Conservation (phyloP, 129 eudicot species). For the Lactuca saligna region DNA sequence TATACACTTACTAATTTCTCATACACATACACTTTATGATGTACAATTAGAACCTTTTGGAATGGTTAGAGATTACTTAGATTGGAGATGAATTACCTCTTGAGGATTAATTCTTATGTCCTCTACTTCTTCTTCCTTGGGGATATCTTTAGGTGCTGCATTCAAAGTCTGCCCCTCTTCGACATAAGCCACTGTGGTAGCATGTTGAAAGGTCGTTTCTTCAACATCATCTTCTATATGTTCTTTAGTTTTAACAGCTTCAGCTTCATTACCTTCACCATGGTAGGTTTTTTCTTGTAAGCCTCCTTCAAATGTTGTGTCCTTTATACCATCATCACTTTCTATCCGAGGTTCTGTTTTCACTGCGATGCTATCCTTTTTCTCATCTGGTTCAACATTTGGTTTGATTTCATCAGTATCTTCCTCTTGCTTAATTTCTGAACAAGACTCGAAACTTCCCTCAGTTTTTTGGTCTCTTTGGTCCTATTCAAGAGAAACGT, state of each 20-base stretch:
- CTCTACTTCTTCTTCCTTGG: conserved; percentile 8
- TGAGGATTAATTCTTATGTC: conserved; percentile 17
- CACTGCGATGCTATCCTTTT: conserved; percentile 19
- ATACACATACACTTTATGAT: background rate
- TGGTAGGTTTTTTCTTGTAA: no score
- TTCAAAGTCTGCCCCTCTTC: conserved; percentile 18
- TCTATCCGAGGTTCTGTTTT: conserved; percentile 17
- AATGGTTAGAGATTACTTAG: background rate
- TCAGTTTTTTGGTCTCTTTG: conserved; percentile 15
- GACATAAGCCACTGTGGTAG: conserved; percentile 10
- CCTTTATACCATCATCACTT: conserved; percentile 3
- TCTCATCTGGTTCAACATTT: conserved; percentile 9
- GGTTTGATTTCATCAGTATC: conserved; percentile 27
- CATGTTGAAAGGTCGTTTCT: conserved; percentile 3
- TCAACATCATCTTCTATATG: no score
- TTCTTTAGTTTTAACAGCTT: no score
- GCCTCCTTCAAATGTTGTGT: background rate
- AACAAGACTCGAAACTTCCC: conserved; percentile 11
- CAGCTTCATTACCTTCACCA: no score
- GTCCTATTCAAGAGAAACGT: conserved; percentile 17
- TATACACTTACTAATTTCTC: background rate
- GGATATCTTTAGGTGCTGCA: conserved; percentile 14
- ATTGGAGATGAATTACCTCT: conserved; percentile 20
- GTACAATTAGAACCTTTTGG: background rate
- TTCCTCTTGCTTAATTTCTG: conserved; percentile 22